Conservation (phyloP, 345 rosid species). For the Brassica napus region DNA sequence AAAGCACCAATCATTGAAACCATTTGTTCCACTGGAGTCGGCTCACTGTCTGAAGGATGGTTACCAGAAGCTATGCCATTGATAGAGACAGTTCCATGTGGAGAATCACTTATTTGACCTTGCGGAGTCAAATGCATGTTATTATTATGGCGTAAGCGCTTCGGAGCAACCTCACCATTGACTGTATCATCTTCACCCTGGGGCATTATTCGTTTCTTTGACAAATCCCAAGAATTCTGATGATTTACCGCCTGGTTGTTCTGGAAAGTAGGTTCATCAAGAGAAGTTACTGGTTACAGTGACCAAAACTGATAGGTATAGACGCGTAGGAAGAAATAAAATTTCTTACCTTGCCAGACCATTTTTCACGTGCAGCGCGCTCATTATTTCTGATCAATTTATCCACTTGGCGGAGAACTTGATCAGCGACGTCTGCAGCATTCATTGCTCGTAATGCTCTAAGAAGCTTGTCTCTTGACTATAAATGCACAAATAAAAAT, state of each 20-base stretch:
- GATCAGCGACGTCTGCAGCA: conserved; percentile 97
- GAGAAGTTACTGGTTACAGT: conserved; percentile 17
- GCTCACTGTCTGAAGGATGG: conserved; percentile 60
- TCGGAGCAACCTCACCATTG: conserved; percentile 63
- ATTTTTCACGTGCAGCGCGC: conserved; percentile 81
- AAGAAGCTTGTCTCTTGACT: conserved; percentile 87
- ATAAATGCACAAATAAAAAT: conserved; percentile 32
- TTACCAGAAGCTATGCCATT: conserved; percentile 58
- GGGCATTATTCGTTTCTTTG: conserved; percentile 68
- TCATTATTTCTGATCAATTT: conserved; percentile 77
- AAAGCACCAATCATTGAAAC: conserved; percentile 96
- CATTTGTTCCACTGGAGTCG: conserved; percentile 94
- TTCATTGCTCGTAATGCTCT: conserved; percentile 81
- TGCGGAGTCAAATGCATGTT: conserved; percentile 43
- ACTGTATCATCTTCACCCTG: conserved; percentile 60
- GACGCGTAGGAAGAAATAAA: conserved; percentile 15
- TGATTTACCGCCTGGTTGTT: conserved; percentile 71
- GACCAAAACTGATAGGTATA: conserved; percentile 28
- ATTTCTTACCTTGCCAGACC: conserved; percentile 61
- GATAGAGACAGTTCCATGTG: conserved; percentile 49
- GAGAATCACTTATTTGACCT: conserved; percentile 51
- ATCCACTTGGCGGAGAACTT: conserved; percentile 91
- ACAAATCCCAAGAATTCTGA: conserved; percentile 55
- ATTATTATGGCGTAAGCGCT: conserved; percentile 59
- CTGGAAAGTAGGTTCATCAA: conserved; percentile 47